phyloP scores from a whole-genome alignment of 2,329 filamentous ascomycete genomes.

The Stachybotrys chartarum region DNA sequence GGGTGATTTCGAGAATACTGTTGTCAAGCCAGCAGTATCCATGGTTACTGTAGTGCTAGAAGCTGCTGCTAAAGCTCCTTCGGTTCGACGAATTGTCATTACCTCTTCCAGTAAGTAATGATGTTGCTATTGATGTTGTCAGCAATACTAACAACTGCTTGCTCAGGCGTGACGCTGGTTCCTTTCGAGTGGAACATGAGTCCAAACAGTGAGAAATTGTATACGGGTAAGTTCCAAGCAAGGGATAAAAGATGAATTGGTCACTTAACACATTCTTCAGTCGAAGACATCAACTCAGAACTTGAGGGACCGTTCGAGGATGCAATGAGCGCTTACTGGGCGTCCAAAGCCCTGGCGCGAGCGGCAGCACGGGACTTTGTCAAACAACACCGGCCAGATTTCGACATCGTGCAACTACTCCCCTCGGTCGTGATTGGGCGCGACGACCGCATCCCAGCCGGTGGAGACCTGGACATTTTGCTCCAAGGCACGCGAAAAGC shows the following conservation, averaged over 20 bases:
- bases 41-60: constrained; percentile 5
- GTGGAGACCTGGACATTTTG: neutral
- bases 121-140: neutral
- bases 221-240: constrained; percentile 4
- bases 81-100: constrained; percentile 8
- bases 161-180: constrained; percentile 6
- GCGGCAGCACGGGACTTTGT: constrained; percentile 2
- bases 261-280: neutral
- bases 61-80: constrained; percentile 3
- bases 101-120: constrained; percentile 7
- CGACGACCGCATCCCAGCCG: constrained; percentile 4
- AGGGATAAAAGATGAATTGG: neutral
- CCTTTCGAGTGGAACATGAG: constrained; percentile 7
- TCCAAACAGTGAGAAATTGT: constrained; percentile 6
- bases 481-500: constrained; percentile 3
- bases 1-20: constrained; percentile 3
- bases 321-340: constrained; percentile 9
- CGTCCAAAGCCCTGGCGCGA: constrained; percentile 6
- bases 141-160: neutral
- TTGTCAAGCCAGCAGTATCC: constrained; percentile 5
- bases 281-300: constrained; percentile 3
- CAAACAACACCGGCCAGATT: constrained; percentile 1
- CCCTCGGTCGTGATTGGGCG: constrained; percentile 8
- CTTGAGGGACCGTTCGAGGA: constrained; percentile 1
- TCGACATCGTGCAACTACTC: constrained; percentile 8